phyloP scores from a whole-genome alignment of 192 early-diverging fungal species.

The Coemansia sp. region DNA sequence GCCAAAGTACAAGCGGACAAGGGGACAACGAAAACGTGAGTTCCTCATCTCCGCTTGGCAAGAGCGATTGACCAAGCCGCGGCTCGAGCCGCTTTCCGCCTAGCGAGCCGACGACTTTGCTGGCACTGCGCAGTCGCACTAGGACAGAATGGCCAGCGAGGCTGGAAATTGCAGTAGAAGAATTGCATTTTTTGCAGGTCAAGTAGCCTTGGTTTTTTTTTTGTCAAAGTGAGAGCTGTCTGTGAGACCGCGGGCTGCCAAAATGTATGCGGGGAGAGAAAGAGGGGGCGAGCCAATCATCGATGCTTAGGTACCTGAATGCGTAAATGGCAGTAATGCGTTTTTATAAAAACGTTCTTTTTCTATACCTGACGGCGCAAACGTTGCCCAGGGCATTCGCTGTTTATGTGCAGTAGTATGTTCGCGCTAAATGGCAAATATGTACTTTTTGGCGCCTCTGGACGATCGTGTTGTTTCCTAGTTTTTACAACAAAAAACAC shows the following conservation, averaged over 20 bases:
- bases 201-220: background rate
- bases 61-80: background rate
- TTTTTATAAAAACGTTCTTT: background rate
- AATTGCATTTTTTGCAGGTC: background rate
- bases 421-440: background rate
- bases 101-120: background rate
- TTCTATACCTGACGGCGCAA: background rate
- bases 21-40: background rate
- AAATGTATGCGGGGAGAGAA: background rate
- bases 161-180: constrained; percentile 1
- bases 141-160: background rate
- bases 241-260: constrained; percentile 6
- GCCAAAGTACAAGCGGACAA: background rate
- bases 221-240: background rate
- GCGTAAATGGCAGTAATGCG: background rate
- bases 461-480: constrained; percentile 6
- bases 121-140: background rate
- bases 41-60: constrained; percentile 3
- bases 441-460: background rate
- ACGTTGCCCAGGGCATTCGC: constrained; percentile 11
- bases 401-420: background rate
- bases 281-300: background rate
- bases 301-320: background rate
- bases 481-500: too few relatives aligned
- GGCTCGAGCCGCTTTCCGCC: background rate